These are phyloP conservation scores for Ambispora gerdemannii DNA, from an alignment of 192 early-diverging fungal species.

Conservation along the genomic window DNA sequence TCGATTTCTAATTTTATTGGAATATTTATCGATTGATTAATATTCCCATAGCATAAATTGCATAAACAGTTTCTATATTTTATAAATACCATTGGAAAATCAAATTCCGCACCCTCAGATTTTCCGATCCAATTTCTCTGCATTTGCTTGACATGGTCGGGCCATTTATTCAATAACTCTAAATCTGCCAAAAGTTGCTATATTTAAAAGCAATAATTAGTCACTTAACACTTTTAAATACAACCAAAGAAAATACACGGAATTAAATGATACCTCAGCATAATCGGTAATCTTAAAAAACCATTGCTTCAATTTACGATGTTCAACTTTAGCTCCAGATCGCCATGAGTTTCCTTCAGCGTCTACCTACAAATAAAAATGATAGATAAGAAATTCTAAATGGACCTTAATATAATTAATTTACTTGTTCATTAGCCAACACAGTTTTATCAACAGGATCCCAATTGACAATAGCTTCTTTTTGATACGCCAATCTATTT, in stretches of 20 bases:
- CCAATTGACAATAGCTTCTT: constrained; percentile 93
- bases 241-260: too few relatives aligned
- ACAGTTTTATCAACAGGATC: constrained; percentile 95
- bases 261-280: constrained; percentile 68
- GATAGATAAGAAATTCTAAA: not conserved
- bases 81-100: constrained; percentile 53
- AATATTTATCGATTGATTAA: too few relatives aligned
- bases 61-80: too few relatives aligned
- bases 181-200: constrained; percentile 65
- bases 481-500: constrained; percentile 81
- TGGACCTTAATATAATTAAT: not conserved
- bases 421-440: constrained; percentile 90
- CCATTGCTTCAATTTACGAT: constrained; percentile 84
- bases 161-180: constrained; percentile 77
- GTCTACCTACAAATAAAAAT: constrained; percentile 61
- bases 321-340: constrained; percentile 89
- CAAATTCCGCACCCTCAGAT: constrained; percentile 73
- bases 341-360: constrained; percentile 82
- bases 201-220: not conserved
- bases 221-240: not conserved
- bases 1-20: not conserved
- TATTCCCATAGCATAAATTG: too few relatives aligned
- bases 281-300: constrained; percentile 86
- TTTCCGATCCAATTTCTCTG: constrained; percentile 94
- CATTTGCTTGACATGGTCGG: constrained; percentile 81